A percentile compares a stretch with the other conserved stretches of the same genome.
Evolutionary conservation across 2,329 filamentous ascomycete species (phyloP).

Genomic region (Colletotrichum sp.): DNA sequence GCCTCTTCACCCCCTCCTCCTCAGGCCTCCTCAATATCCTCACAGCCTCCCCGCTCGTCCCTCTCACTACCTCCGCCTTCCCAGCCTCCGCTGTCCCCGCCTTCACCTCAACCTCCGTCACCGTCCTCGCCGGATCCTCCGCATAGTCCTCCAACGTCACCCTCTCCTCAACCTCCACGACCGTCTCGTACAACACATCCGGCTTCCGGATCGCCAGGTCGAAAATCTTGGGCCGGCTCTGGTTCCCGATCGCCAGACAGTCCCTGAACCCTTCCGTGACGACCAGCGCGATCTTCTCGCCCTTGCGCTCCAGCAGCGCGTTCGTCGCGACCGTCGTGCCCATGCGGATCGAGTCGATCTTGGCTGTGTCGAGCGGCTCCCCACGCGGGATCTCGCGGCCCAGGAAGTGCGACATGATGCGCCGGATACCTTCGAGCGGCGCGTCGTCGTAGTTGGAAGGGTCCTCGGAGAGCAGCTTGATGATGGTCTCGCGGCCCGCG

Average conservation of each 20-base stretch:
- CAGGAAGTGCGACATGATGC: constrained; percentile 81
- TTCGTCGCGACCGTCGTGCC: constrained; percentile 95
- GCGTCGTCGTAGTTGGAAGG: constrained; percentile 91
- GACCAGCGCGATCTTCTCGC: constrained; percentile 85
- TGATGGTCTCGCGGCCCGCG: constrained; percentile 78
- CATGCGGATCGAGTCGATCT: constrained; percentile 93
- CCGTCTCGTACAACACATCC: constrained; percentile 82
- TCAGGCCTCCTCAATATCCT: constrained; percentile 65
- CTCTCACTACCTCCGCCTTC: constrained; percentile 66
- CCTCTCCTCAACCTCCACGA: constrained; percentile 89
- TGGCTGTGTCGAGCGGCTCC: constrained; percentile 77
- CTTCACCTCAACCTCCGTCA: constrained; percentile 59
- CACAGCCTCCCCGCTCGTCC: constrained; percentile 72
- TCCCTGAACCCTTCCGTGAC: constrained; percentile 90
- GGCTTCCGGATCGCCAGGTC: constrained; percentile 87
- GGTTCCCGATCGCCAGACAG: constrained; percentile 88
- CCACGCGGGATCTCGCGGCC: constrained; percentile 79
- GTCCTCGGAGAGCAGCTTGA: constrained; percentile 90
- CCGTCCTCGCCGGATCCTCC: constrained; percentile 75
- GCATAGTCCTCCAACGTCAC: constrained; percentile 93
- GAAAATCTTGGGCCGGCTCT: constrained; percentile 88
- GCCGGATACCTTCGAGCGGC: constrained; percentile 87
- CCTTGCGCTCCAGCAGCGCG: constrained; percentile 87
- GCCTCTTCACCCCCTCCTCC: constrained; percentile 52
- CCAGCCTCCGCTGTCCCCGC: constrained; percentile 51